Evolutionary conservation across 2,329 filamentous ascomycete species (phyloP), one percentile per base, ranked within the genome.

Genomic region (Leptographium radiaticola): DNA sequence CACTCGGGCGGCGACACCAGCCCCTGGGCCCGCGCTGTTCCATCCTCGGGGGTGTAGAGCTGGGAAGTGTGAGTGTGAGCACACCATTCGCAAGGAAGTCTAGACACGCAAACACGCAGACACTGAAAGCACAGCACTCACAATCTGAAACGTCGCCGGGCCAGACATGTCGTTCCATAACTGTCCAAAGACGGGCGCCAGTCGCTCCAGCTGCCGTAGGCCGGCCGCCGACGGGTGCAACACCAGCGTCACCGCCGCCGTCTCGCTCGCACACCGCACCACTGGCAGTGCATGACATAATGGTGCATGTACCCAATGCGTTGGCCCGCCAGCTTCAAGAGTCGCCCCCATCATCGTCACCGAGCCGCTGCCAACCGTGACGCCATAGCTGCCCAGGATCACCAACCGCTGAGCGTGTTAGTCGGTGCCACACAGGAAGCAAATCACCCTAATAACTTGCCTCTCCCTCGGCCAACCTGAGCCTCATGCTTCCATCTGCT

Each of bases 221-320:
- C 70, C 70, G 15, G 65, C 65, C 2, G 74, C 68, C 10, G 68
- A 71, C 1, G 76, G 73, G 51, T 79, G 74, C 6, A 82, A 64
- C 38, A 75, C 69, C 30, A 89, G 66, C 55, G 85, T 76, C 1
- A 87, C 64, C 1, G 63, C 66, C 0, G 73, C 72, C 11, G 73
- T 65, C 47, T 78, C 71, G 0, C 34, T 36, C 34, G 68, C 62
- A 45, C 75, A 80, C 48, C 79, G 70, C 38, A 91, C 72, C 0
- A 84, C 78, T 1, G 84, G 85, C 1, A 91, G 66, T 1, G 86
- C 81, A 62, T 88, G 80, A 40, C 83, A 87, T 44, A 77, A 75
- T 1, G 86, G 79, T 16, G 85, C 83, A 64, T 79, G 80, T 16
- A 87, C 72, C 71, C 77, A 81, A 70, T 7, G 70, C 63, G 1